Evolutionary conservation across 768 basidiomycete genomes (phyloP), one percentile per base, ranked within the genome.

Genomic region (Leccinum longicurvipes): DNA sequence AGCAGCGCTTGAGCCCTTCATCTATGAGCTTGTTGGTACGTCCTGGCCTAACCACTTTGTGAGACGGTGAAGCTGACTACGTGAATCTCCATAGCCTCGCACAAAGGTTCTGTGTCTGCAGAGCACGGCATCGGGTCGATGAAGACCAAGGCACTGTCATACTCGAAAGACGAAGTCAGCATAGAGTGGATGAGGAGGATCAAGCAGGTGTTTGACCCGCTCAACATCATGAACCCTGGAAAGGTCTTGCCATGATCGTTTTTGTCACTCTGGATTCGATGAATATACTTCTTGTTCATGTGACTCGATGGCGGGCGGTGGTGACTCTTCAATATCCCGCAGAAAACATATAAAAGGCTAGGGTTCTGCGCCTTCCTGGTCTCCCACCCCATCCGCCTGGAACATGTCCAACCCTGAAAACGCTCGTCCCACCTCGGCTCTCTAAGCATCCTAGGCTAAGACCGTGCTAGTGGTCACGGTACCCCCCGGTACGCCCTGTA

Each of bases 71-170:
- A 50, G 47, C 54, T 58, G 29, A 56, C 59, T 42, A 28, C 24
- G n/a, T 19, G 36, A 31, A 49, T 44, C 12, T 27, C 17, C 50
- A 21, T 59, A 92, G 89, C 85, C 19, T 84, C 82, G 1, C 81
- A 89, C 66, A 82, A 85, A 50, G 96, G 96, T 8, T 98, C 96
- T 0, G 84, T 99, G 61, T 98, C 95, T 6, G 96, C 96, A 2
- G 96, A 99, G 68, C 96, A 99, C 70, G 96, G 96, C 6, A 86
- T 99, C 51, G 95, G 96, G n/a, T 81, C 87, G 0, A 93, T 93
- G 89, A 98, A 98, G 76, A 89, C 90, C 0, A 85, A 89, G 54
- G 91, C 92, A 15, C 82, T 98, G 21, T 80, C 80, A 36, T 98
- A 97, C 73, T 93, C 92, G 6, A 97, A 98, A 74, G 80, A 76